Base-by-base conservation (phyloP, 2,329 filamentous ascomycete species). In the Bisporella sp. region DNA sequence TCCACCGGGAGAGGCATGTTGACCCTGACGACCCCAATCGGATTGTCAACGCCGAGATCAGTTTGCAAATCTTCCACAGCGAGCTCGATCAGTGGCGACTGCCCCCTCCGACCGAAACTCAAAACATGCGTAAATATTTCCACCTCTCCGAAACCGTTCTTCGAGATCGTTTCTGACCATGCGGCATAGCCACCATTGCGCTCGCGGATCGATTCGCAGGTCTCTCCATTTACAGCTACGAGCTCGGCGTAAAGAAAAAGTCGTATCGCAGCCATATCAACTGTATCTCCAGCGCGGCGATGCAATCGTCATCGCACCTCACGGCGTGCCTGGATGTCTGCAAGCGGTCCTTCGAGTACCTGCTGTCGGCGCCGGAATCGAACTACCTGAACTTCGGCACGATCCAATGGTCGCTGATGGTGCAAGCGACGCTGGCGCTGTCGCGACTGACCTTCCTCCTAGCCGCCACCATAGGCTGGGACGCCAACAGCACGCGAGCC, bases 361-460 rank as follows among this genome's bases (percentile, higher is more conserved):
- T 64, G 0, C 54, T 65, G 5, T 60, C 60, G 3, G 45, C 64
- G 2, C 58, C 62, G 2, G 44, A 53, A 13, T 6, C 47, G 1
- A 44, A 45, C 29, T 63, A 56, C 31, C 44, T 46, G 1, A 28
- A 48, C 5, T 63, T 64, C 46, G 59, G 58, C 4, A 35, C 49
- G 0, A 50, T 57, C 1, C 54, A 62, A 32, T 62, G 60, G 57
- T 51, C 49, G 2, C 29, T 45, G 6, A 8, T 63, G 2, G 53
- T 64, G 1, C 54, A 60, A 32, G 39, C 46, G 2, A 51, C 62
- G 1, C 46, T 65, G 7, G 41, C 56, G 3, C 48, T 60, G n/a
- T 59, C 58, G 1, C 44, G 61, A 8, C 55, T 65, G 1, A 59
- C 62, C 0, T 65, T 64, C 39, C 29, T 62, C 31, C 59, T 64